A percentile compares a stretch with the other conserved stretches of the same genome.
These are phyloP conservation scores for Phoenix roebelenii DNA, from an alignment of 176 grass and related monocot species.

Conservation along the genomic window DNA sequence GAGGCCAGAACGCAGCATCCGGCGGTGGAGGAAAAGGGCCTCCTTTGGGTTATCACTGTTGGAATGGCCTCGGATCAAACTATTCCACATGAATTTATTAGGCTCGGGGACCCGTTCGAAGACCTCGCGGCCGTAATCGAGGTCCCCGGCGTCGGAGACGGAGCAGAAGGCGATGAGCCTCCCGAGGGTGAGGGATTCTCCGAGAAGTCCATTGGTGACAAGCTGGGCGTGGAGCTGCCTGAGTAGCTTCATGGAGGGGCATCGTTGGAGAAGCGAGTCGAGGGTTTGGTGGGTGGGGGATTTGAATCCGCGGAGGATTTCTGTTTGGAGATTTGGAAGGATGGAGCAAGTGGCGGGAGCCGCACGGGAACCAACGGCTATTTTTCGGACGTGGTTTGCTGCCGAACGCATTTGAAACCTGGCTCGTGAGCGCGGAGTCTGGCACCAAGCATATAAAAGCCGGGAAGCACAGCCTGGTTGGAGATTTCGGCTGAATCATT, in stretches of 20 bases:
- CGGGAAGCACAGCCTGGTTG: no score
- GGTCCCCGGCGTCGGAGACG: conserved; percentile 4
- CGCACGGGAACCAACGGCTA: background rate
- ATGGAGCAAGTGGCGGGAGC: background rate
- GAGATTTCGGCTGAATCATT: no score
- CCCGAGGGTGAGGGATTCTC: background rate
- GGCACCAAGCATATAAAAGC: no score
- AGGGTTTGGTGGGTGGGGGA: background rate
- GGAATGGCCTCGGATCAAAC: conserved; percentile 5
- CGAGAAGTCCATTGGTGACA: conserved; percentile 1
- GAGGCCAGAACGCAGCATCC: conserved; percentile 1
- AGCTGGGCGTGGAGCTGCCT: conserved; percentile 12
- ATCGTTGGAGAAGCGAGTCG: conserved; percentile 2
- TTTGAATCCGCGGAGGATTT: background rate
- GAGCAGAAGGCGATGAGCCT: conserved; percentile 7
- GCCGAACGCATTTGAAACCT: no score
- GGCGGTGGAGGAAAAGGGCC: background rate
- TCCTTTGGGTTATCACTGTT: background rate
- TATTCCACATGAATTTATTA: conserved; percentile 16
- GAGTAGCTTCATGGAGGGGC: conserved; percentile 6
- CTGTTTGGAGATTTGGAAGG: background rate
- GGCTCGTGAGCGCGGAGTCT: no score
- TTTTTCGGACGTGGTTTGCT: no score
- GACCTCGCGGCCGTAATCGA: conserved; percentile 6
- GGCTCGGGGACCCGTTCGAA: background rate